Percentiles rank a stretch among this genome's conserved stretches.
Evolutionary conservation across 2,329 filamentous ascomycete genomes (phyloP).

Genomic region (Talaromyces sp.): DNA sequence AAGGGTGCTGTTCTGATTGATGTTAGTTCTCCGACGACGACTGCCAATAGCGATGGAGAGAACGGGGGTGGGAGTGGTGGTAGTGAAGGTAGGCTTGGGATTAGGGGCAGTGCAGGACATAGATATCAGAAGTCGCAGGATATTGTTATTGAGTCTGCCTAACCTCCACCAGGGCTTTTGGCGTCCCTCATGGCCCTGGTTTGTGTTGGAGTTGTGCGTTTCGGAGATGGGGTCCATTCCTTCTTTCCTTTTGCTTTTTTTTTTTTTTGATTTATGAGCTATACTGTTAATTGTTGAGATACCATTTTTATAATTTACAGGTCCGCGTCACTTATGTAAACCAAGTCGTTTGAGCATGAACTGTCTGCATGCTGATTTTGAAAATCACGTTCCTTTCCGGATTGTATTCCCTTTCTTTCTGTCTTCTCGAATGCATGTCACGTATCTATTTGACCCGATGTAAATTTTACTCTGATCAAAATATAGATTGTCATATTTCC

Average conservation of each 20-base stretch:
- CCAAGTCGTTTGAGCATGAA: neutral
- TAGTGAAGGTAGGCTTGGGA: neutral
- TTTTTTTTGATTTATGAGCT: neutral
- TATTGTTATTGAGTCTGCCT: constrained; percentile 30
- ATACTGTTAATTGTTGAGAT: constrained; percentile 9
- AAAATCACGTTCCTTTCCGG: neutral
- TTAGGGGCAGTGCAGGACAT: constrained; percentile 22
- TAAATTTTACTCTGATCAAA: neutral
- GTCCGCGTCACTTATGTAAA: neutral
- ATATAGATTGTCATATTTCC: neutral
- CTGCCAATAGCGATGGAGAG: neutral
- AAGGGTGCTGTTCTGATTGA: constrained; percentile 30
- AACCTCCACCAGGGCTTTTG: neutral
- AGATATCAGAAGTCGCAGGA: constrained; percentile 32
- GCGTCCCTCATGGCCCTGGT: neutral
- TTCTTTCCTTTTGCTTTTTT: neutral
- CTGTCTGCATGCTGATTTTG: neutral
- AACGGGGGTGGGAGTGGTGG: neutral
- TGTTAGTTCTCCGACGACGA: constrained; percentile 16
- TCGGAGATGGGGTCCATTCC: neutral
- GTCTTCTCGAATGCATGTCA: no score
- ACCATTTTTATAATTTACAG: neutral
- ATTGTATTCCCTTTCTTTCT: neutral
- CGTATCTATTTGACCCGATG: neutral
- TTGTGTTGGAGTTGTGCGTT: neutral